Conservation (phyloP, 371 early-diverging fungal genomes). For the Blakeslea trispora region DNA sequence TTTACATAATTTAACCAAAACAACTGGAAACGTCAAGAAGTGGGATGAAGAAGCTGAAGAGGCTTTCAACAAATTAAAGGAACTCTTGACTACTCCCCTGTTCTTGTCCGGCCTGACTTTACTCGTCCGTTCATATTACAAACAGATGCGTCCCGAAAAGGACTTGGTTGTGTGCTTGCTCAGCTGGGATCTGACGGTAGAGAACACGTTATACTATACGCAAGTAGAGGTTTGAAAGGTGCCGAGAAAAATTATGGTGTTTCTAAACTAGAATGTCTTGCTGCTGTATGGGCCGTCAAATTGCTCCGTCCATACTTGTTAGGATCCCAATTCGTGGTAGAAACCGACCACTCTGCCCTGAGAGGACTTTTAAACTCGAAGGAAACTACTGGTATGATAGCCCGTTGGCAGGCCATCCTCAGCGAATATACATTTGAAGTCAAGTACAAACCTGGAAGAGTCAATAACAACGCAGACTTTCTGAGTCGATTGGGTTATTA, state of each 20-base stretch:
- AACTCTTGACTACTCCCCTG: neutral
- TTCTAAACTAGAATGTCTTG: conserved; percentile 7
- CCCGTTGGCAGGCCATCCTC: neutral
- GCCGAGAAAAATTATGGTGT: conserved; percentile 6
- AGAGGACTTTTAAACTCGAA: neutral
- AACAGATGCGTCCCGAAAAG: neutral
- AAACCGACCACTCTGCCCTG: neutral
- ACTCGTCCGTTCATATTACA: neutral
- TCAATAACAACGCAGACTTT: conserved; percentile 5
- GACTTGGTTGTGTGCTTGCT: neutral
- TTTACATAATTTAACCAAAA: neutral
- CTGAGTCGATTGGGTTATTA: neutral
- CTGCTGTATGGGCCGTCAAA: conserved; percentile 3
- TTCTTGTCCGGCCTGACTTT: neutral
- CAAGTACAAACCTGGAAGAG: conserved; percentile 6
- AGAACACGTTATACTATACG: neutral
- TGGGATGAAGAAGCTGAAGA: neutral
- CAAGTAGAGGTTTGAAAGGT: neutral
- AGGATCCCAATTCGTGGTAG: neutral
- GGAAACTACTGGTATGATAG: conserved; percentile 4
- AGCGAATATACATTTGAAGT: conserved; percentile 3
- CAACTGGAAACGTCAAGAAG: conserved; percentile 2
- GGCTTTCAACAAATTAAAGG: conserved; percentile 2
- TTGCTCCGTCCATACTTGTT: neutral
- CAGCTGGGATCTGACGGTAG: neutral